phyloP scores from a whole-genome alignment of 345 rosid species.

The Salix koriyanagi region DNA sequence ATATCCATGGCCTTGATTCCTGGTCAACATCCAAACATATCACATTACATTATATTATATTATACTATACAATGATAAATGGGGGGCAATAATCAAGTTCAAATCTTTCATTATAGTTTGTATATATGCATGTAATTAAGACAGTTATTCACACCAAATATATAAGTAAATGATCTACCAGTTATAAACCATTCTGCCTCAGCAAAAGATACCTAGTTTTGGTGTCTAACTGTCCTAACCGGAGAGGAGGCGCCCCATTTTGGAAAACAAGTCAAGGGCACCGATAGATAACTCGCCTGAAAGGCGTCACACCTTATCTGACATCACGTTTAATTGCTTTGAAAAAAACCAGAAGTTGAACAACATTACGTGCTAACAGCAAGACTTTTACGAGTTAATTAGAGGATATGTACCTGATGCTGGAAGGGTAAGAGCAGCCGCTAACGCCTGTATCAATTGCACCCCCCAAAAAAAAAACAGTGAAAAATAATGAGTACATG shows the following conservation, averaged over 20 bases:
- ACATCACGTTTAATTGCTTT: neutral
- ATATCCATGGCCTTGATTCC: neutral
- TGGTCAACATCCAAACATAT: neutral
- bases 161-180: neutral
- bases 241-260: neutral
- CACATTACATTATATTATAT: neutral
- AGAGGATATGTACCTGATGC: conserved; percentile 32
- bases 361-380: neutral
- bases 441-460: conserved; percentile 25
- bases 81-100: no score
- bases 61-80: no score
- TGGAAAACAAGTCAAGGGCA: neutral
- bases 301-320: neutral
- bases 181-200: neutral
- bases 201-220: neutral
- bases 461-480: neutral
- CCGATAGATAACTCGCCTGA: neutral
- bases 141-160: neutral
- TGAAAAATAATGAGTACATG: neutral
- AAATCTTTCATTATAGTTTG: no score
- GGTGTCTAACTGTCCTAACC: no score
- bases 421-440: conserved; percentile 49
- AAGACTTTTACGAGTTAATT: no score
- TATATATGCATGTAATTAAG: no score
- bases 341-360: neutral